Base-by-base conservation (phyloP, 2,329 filamentous ascomycete species). In the Neofusicoccum kwambonambiense region DNA sequence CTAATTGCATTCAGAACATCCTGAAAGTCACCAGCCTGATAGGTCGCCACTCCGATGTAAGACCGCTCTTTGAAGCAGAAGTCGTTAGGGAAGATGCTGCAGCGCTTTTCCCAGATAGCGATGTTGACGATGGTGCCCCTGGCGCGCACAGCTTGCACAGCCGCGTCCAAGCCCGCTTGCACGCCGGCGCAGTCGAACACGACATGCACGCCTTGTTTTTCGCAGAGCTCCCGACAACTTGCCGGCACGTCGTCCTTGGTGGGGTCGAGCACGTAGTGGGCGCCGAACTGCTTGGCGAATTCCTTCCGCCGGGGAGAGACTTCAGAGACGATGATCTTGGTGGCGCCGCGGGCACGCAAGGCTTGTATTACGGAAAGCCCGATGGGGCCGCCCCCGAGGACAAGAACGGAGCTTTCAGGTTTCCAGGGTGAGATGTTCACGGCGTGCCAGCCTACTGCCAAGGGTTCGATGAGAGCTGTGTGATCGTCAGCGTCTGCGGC, bases 361-460 rank as follows among this genome's bases (percentile, higher is more conserved):
- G 77, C 77, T 67, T 82, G 81, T 64, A 84, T 76, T 19, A 84
- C 79, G 1, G 81, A 75, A 6, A 86, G 77, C 8, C 84, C 83
- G 65, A 86, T 85, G 0, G 83, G 83, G 1, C 83, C 83, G 17
- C 81, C 83, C 15, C 84, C 84, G 1, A 86, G 74, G 15, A 86
- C 76, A 19, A 86, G 72, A 0, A 78, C 82, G 0, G 78, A 72
- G 64, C 83, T 77, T 17, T 78, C 80, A 4, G 74, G 70, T 67
- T 82, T 80, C 74, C 81, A 83, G 0, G 80, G 79, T 42, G 81
- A 82, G 61, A 81, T 77, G 52, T 81, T 80, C 39, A 86, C 81
- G 2, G 83, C 83, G 68, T 86, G 84, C 82, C 83, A 86, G 17
- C 81, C 84, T 1, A 86, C 84, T 3, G 83, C 78, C 0, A 86